Evolutionary conservation across 345 rosid species (phyloP).

Genomic region (Durio zibethinus): DNA sequence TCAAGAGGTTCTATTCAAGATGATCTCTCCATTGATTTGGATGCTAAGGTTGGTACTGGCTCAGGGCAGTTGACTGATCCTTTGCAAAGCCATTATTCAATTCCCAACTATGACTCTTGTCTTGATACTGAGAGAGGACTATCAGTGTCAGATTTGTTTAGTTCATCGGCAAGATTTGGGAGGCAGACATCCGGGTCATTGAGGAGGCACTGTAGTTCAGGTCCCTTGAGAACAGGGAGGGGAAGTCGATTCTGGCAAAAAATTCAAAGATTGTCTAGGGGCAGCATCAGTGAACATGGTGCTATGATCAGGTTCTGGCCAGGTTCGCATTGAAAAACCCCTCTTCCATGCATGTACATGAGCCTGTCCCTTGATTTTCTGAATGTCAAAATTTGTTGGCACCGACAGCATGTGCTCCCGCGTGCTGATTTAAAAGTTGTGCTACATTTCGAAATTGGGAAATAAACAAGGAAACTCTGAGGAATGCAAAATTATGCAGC

Average conservation of each 20-base stretch:
- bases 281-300: constrained; percentile 70
- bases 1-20: constrained; percentile 53
- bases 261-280: constrained; percentile 53
- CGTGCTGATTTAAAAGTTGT: background rate
- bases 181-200: constrained; percentile 42
- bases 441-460: background rate
- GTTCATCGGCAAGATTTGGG: constrained; percentile 40
- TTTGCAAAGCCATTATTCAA: constrained; percentile 28
- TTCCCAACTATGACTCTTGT: constrained; percentile 49
- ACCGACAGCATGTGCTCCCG: background rate
- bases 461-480: background rate
- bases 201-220: constrained; percentile 67
- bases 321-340: constrained; percentile 48
- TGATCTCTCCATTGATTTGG: constrained; percentile 45
- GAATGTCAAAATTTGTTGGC: background rate
- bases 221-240: constrained; percentile 52
- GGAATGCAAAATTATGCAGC: background rate
- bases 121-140: constrained; percentile 65
- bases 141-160: constrained; percentile 42
- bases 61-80: constrained; percentile 42
- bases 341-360: constrained; percentile 6
- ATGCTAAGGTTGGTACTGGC: constrained; percentile 38
- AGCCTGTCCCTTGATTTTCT: no score
- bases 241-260: constrained; percentile 63
- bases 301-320: constrained; percentile 42